Conservation (phyloP, 2,329 filamentous ascomycete genomes). For the Coniochaeta ligniaria region DNA sequence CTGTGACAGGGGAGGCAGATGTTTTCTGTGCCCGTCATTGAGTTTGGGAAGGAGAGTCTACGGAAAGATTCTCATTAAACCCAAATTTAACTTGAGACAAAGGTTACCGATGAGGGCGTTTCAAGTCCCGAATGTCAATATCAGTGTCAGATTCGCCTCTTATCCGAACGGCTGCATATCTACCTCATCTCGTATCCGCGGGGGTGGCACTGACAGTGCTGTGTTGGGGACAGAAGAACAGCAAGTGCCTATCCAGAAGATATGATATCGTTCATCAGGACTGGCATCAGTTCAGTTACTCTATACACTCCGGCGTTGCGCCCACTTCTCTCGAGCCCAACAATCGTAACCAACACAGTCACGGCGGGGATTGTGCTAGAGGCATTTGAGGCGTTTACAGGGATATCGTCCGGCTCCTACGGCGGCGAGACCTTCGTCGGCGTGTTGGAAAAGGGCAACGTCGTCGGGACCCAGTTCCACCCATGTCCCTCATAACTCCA, state of each 20-base stretch:
- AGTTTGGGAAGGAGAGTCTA: no score
- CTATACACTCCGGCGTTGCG: slow-evolving; percentile 90
- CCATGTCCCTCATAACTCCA: no score
- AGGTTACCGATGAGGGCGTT: neutral
- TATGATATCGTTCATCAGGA: slow-evolving; percentile 92
- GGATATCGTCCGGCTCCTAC: slow-evolving; percentile 81
- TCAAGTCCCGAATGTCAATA: neutral
- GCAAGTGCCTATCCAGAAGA: no score
- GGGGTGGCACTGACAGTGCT: no score
- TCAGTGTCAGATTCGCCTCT: neutral
- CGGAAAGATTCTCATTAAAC: neutral
- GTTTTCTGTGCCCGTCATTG: slow-evolving; percentile 64
- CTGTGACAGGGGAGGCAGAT: slow-evolving; percentile 84
- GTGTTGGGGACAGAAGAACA: no score
- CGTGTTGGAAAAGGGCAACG: slow-evolving; percentile 75
- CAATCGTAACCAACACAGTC: no score
- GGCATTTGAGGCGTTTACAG: no score
- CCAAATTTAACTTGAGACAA: neutral
- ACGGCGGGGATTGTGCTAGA: no score
- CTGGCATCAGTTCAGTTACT: slow-evolving; percentile 90
- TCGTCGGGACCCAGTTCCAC: slow-evolving; percentile 93
- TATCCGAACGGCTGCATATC: neutral
- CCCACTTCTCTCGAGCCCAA: no score
- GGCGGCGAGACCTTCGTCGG: slow-evolving; percentile 86
- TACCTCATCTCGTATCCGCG: neutral